Evolutionary conservation across 306 rosid species (phyloP).

Genomic region (Astragalus membranaceus): DNA sequence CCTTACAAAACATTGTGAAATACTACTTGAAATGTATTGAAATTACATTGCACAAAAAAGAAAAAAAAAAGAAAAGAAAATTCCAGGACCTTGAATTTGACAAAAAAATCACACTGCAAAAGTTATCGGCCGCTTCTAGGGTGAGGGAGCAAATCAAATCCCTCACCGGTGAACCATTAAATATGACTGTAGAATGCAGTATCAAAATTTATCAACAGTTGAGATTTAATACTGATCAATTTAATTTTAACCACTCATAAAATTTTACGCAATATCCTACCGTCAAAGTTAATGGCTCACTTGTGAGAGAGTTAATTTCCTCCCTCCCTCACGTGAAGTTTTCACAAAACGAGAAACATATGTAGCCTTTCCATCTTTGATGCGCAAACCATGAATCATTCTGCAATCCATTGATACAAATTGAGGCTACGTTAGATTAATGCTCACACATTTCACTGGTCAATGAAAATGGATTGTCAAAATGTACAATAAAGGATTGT

Average conservation of each 20-base stretch:
- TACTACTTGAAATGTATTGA: background rate
- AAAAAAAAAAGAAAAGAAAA: background rate
- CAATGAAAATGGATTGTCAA: background rate
- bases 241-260: no score
- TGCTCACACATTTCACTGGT: background rate
- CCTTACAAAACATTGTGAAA: background rate
- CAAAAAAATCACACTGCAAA: background rate
- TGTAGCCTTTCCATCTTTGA: conserved; percentile 88
- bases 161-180: no score
- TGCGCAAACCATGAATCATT: conserved; percentile 94
- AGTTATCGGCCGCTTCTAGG: no score
- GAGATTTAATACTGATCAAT: no score
- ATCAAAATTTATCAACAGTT: no score
- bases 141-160: no score
- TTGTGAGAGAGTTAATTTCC: no score
- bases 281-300: no score
- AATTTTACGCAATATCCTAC: no score
- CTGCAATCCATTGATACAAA: conserved; percentile 34
- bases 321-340: no score
- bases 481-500: background rate
- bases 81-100: conserved; percentile 8
- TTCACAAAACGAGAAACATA: conserved; percentile 79
- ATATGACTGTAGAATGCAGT: no score
- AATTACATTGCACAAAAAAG: background rate
- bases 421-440: background rate